These are phyloP conservation scores for Pyrrhoderma lamaoense DNA, from an alignment of 1,284 basidiomycete genomes.

Conservation along the genomic window DNA sequence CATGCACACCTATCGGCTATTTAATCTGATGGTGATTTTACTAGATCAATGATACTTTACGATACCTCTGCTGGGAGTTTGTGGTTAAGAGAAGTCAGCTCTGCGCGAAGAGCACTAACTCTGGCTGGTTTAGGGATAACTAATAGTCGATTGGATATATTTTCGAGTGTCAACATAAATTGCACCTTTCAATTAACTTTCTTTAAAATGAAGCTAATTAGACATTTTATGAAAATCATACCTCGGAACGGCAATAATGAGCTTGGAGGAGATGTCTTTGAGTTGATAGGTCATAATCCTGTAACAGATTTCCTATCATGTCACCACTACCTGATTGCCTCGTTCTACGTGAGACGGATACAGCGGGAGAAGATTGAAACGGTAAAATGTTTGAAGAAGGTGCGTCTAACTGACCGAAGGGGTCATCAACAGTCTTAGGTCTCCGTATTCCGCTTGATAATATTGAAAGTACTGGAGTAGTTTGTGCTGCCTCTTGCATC, in stretches of 20 bases:
- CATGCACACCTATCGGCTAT: slow-evolving; percentile 72
- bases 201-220: slow-evolving; percentile 10
- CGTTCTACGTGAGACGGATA: slow-evolving; percentile 41
- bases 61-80: slow-evolving; percentile 89
- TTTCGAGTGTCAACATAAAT: slow-evolving; percentile 85
- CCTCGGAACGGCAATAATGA: slow-evolving; percentile 91
- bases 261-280: slow-evolving; percentile 74
- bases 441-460: slow-evolving; percentile 45
- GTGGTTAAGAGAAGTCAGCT: slow-evolving; percentile 93
- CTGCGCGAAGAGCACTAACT: slow-evolving; percentile 90
- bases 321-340: slow-evolving; percentile 38
- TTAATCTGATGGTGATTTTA: slow-evolving; percentile 5
- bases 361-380: slow-evolving; percentile 61
- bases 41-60: slow-evolving; percentile 20
- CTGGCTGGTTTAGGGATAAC: slow-evolving; percentile 92
- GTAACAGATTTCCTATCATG: slow-evolving; percentile 47
- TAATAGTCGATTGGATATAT: slow-evolving; percentile 87
- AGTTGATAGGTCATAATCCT: slow-evolving; percentile 58
- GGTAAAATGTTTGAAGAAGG: slow-evolving; percentile 36
- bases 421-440: slow-evolving; percentile 59
- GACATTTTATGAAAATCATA: slow-evolving; percentile 28
- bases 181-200: slow-evolving; percentile 46
- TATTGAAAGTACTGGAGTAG: slow-evolving; percentile 59
- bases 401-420: slow-evolving; percentile 59
- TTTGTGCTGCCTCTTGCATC: slow-evolving; percentile 51